Evolutionary conservation across 208 protist genomes (phyloP).

Genomic region (Trypanosoma boissoni): DNA sequence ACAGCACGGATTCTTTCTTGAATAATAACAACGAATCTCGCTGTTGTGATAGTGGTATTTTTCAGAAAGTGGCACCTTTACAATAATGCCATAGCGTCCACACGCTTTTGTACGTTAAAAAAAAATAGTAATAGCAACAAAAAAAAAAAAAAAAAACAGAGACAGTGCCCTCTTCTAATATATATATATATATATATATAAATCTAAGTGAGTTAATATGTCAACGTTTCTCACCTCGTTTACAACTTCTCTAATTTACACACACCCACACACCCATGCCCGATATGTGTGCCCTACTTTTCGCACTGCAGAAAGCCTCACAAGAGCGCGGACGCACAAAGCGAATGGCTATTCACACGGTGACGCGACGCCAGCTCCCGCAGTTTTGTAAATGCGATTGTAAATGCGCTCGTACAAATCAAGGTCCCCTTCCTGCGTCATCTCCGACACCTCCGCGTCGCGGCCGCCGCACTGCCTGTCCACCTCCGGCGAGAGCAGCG

Average conservation of each 20-base stretch:
- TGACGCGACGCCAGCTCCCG: background rate
- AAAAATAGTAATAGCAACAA: background rate
- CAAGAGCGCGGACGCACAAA: slow-evolving; percentile 1
- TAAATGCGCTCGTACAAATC: slow-evolving; percentile 28
- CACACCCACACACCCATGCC: no score
- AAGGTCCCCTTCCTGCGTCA: slow-evolving; percentile 2
- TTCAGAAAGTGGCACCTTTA: no score
- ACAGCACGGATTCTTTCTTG: no score
- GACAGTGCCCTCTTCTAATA: background rate
- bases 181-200: slow-evolving; percentile 8
- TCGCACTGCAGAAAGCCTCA: no score
- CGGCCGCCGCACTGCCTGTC: background rate
- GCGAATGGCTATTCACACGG: no score
- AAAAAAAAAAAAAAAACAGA: slow-evolving; percentile 22
- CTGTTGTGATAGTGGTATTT: no score
- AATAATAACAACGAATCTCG: no score
- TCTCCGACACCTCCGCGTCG: background rate
- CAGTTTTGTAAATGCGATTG: slow-evolving; percentile 23
- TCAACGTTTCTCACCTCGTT: no score
- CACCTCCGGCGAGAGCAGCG: slow-evolving; percentile 18
- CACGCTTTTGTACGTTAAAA: background rate
- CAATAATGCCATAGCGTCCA: no score
- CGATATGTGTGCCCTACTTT: no score
- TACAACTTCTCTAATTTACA: no score
- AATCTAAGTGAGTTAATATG: background rate